Conservation (phyloP, 495 filamentous ascomycete species). For the Tuber borchii region DNA sequence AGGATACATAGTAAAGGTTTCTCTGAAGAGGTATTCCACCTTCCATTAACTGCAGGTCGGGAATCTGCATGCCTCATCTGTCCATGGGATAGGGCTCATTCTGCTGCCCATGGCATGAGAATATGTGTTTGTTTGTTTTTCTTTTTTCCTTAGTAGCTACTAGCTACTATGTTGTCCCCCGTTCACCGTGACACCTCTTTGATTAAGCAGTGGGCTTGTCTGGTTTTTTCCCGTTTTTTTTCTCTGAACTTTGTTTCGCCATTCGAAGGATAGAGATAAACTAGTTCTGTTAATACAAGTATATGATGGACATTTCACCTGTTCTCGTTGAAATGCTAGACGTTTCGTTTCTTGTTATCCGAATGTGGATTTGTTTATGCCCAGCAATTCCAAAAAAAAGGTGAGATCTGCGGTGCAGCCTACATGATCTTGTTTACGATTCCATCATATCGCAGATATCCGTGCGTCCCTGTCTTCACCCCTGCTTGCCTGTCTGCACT, state of each 20-base stretch:
- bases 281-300: slow-evolving; percentile 2
- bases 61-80: background rate
- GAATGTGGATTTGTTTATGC: background rate
- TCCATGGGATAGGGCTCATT: too few relatives aligned
- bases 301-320: background rate
- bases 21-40: background rate
- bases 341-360: background rate
- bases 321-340: background rate
- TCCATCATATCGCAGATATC: background rate
- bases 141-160: too few relatives aligned
- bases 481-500: background rate
- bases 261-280: background rate
- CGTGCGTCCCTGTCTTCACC: background rate
- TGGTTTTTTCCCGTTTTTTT: slow-evolving; percentile 31
- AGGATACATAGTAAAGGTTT: background rate
- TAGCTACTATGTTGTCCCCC: too few relatives aligned
- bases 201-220: slow-evolving; percentile 33
- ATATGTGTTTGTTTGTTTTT: too few relatives aligned
- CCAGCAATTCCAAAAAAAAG: background rate
- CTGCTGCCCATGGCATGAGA: too few relatives aligned
- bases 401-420: background rate
- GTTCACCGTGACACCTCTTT: too few relatives aligned
- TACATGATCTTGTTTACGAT: background rate
- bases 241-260: slow-evolving; percentile 13
- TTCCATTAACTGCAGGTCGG: background rate